Conservation (phyloP, 768 basidiomycete species). For the Mycena amicta region DNA sequence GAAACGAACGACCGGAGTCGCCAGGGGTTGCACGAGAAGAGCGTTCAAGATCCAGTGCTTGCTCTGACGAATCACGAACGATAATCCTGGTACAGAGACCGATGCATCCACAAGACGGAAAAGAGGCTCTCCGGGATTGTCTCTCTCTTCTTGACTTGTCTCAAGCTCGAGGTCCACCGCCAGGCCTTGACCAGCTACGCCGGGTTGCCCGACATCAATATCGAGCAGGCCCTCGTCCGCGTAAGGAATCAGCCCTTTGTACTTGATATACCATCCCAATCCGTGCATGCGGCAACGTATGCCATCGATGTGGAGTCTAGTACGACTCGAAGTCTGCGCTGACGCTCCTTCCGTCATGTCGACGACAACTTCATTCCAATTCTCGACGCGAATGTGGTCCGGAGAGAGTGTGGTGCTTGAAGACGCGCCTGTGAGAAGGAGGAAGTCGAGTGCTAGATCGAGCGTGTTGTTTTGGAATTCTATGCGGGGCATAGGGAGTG, state of each 20-base stretch:
- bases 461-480: slow-evolving; percentile 38
- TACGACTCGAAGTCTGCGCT: slow-evolving; percentile 22
- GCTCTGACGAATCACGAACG: slow-evolving; percentile 36
- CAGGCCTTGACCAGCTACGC: slow-evolving; percentile 27
- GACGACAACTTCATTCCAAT: slow-evolving; percentile 38
- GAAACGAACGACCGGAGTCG: slow-evolving; percentile 32
- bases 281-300: slow-evolving; percentile 35
- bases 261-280: slow-evolving; percentile 41
- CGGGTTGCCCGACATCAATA: slow-evolving; percentile 32
- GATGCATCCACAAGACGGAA: slow-evolving; percentile 37
- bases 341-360: slow-evolving; percentile 30
- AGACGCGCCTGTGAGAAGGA: slow-evolving; percentile 30
- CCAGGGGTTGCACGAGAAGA: slow-evolving; percentile 37
- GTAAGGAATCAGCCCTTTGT: slow-evolving; percentile 34
- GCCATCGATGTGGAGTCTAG: slow-evolving; percentile 37
- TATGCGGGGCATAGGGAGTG: slow-evolving; percentile 38
- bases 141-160: slow-evolving; percentile 24
- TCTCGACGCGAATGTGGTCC: slow-evolving; percentile 36
- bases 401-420: slow-evolving; percentile 33
- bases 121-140: slow-evolving; percentile 25
- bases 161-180: slow-evolving; percentile 35
- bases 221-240: slow-evolving; percentile 42
- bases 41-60: slow-evolving; percentile 45
- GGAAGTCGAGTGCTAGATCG: slow-evolving; percentile 35
- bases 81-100: slow-evolving; percentile 30